Percentiles rank a stretch among this genome's conserved stretches.
phyloP scores from a whole-genome alignment of 1,139 yeast species.

The Sugiyamaella pinicola region DNA sequence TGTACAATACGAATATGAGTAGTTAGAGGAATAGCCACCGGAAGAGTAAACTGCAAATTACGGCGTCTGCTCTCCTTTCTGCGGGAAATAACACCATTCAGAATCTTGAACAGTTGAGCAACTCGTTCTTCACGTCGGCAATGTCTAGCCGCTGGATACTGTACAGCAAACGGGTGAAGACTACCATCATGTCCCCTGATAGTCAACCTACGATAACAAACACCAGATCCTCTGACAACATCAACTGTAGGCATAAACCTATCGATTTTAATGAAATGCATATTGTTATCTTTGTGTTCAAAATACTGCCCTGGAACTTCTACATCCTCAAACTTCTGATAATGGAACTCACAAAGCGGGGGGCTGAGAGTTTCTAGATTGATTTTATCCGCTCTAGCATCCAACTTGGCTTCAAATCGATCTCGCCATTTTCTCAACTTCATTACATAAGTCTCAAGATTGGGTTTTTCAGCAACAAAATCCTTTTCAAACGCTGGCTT shows the following conservation, averaged over 20 bases:
- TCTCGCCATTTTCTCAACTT: conserved; percentile 92
- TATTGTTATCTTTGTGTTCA: conserved; percentile 69
- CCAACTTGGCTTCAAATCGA: conserved; percentile 86
- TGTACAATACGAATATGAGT: conserved; percentile 92
- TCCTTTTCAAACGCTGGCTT: conserved; percentile 91
- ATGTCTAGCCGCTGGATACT: conserved; percentile 97
- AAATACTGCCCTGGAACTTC: conserved; percentile 97
- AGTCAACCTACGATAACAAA: conserved; percentile 87
- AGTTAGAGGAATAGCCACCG: conserved; percentile 89
- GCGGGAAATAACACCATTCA: conserved; percentile 76
- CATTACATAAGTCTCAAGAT: conserved; percentile 80
- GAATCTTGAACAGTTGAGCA: conserved; percentile 84
- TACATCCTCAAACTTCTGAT: conserved; percentile 95
- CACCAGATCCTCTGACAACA: conserved; percentile 84
- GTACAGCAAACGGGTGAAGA: conserved; percentile 89
- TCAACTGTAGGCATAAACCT: conserved; percentile 89
- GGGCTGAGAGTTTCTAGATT: conserved; percentile 91
- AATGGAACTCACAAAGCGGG: conserved; percentile 94
- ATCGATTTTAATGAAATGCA: conserved; percentile 89
- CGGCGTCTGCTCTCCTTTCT: conserved; percentile 89
- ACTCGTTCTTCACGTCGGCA: conserved; percentile 95
- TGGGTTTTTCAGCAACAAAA: conserved; percentile 84
- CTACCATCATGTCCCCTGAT: conserved; percentile 95
- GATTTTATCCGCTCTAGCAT: conserved; percentile 69
- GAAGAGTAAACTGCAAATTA: conserved; percentile 81